phyloP scores from a whole-genome alignment of 257 asterid genomes.

The Solanum commersonii region DNA sequence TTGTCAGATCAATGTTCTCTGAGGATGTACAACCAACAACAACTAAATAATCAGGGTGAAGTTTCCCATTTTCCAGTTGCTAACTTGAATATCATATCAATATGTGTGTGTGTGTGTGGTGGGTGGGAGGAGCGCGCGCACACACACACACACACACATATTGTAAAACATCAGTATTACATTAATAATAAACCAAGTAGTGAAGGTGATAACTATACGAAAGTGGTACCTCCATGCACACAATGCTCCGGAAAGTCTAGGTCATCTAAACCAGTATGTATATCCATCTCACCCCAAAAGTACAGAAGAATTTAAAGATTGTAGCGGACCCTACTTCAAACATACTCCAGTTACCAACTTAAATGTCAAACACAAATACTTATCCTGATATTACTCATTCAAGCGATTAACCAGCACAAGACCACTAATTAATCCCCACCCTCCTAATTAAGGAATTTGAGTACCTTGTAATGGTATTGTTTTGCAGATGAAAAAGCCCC shows the following conservation, averaged over 20 bases:
- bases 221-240: neutral
- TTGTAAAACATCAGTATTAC: neutral
- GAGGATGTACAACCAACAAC: neutral
- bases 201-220: neutral
- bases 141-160: neutral
- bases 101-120: neutral
- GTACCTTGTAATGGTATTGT: slow-evolving; percentile 71
- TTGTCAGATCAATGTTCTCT: neutral
- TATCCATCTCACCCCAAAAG: neutral
- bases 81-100: neutral
- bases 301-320: neutral
- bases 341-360: neutral
- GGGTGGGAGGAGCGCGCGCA: neutral
- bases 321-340: neutral
- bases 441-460: neutral
- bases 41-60: neutral
- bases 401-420: neutral
- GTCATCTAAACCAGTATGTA: neutral
- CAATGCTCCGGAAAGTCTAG: neutral
- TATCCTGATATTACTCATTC: neutral
- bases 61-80: neutral
- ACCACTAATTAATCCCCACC: neutral
- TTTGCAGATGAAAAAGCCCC: slow-evolving; percentile 35
- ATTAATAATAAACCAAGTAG: neutral
- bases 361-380: neutral